Evolutionary conservation across 2,329 filamentous ascomycete species (phyloP).

Genomic region (Coleophoma cylindrospora): DNA sequence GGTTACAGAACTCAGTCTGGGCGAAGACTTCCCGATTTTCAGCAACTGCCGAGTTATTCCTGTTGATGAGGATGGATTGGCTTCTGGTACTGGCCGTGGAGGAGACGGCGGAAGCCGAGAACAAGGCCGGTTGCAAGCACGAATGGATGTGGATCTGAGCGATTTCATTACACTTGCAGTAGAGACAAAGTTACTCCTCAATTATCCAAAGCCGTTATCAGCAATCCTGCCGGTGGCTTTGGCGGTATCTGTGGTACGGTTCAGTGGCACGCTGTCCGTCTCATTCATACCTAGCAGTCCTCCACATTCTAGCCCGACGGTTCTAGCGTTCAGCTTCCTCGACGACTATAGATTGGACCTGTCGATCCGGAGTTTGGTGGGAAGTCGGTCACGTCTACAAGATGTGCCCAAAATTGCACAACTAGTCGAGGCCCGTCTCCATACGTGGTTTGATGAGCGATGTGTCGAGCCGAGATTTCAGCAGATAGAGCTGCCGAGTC

Average conservation of each 20-base stretch:
- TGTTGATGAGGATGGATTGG: constrained; percentile 72
- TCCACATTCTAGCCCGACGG: constrained; percentile 69
- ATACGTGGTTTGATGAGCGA: constrained; percentile 84
- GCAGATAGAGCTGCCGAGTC: constrained; percentile 74
- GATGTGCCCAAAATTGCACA: constrained; percentile 88
- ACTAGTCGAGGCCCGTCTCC: constrained; percentile 72
- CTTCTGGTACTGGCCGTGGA: constrained; percentile 34
- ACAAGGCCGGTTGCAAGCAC: constrained; percentile 78
- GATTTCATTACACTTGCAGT: constrained; percentile 94
- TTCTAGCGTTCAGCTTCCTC: constrained; percentile 90
- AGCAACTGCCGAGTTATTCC: constrained; percentile 96
- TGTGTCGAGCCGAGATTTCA: constrained; percentile 84
- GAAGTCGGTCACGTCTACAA: constrained; percentile 73
- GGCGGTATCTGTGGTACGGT: constrained; percentile 85
- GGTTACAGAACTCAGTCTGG: constrained; percentile 88
- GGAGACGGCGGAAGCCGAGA: constrained; percentile 33
- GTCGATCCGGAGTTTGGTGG: constrained; percentile 73
- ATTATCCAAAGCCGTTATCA: constrained; percentile 86
- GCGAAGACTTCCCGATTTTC: constrained; percentile 97
- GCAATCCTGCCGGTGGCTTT: constrained; percentile 89
- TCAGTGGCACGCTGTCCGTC: constrained; percentile 90
- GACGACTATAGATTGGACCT: constrained; percentile 85
- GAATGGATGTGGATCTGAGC: constrained; percentile 95
- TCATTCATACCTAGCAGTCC: constrained; percentile 79
- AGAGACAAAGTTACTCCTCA: constrained; percentile 89